Evolutionary conservation across 1,139 yeast species (phyloP), one percentile per base, ranked within the genome.

Genomic region (Blastobotrys serpentis): DNA sequence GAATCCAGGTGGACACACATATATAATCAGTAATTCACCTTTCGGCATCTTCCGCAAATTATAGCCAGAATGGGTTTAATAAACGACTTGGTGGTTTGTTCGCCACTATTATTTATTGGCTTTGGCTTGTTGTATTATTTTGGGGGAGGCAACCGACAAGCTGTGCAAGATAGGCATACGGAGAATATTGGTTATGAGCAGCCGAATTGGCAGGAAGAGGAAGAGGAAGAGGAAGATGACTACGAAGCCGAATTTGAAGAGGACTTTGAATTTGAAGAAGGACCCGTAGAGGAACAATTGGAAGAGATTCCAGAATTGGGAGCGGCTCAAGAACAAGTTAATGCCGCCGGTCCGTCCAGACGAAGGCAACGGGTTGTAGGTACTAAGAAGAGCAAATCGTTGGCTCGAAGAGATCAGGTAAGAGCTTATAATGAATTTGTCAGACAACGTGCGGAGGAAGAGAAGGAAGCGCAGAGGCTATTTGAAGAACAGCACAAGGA

Each of bases 391-490:
- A 61, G 68, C 37, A 58, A 57, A 46, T 61, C 67, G 17, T 56
- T 65, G 38, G 68, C 65, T 2, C 49, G 57, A 22, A 47, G 59
- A 36, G 69, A 65, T 41, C 67, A 58, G 37, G 56, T 63, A 14
- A 47, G 68, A 11, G 66, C 66, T 14, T 65, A 63, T 49, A 59
- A 56, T 46, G 69, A 65, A 52, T 61, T 56, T 46, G 58, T 65
- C 37, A 52, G 68, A 14, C 62, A 62, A 46, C 54, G 52, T 46
- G 66, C 65, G 11, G 64, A 58, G 42, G 61, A 56, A 14, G 57
- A 58, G 32, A 51, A 60, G 7, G 52, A 53, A 17, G 56, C 53
- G 3, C 54, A 58, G 14, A 45, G 50, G 42, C 50, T 53, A 34
- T 63, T 53, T 47, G 60, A 63, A 32, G 56, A 59, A 30, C 52